Conservation (phyloP, 1,139 yeast genomes). For the Geotrichum histeridarum region DNA sequence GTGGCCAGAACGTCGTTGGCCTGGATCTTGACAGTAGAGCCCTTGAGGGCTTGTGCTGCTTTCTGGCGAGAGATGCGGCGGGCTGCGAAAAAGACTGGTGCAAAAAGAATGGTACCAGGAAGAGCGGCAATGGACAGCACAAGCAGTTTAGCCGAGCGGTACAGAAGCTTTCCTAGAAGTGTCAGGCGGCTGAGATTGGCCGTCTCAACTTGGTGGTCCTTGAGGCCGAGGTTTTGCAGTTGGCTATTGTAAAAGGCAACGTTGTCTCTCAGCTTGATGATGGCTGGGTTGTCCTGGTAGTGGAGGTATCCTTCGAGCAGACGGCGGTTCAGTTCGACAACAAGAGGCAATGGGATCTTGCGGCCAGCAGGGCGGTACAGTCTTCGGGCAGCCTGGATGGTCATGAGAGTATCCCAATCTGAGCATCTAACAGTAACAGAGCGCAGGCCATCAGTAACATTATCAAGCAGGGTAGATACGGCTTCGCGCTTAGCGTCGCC, state of each 20-base stretch:
- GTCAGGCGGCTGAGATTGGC: slow-evolving; percentile 49
- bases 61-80: slow-evolving; percentile 65
- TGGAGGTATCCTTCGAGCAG: slow-evolving; percentile 73
- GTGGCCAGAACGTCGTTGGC: slow-evolving; percentile 94
- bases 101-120: slow-evolving; percentile 79
- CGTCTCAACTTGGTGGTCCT: slow-evolving; percentile 84
- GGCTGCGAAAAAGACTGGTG: slow-evolving; percentile 82
- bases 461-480: slow-evolving; percentile 63
- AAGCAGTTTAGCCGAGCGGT: slow-evolving; percentile 51
- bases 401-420: slow-evolving; percentile 88
- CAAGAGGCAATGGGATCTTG: slow-evolving; percentile 70
- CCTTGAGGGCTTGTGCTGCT: slow-evolving; percentile 76
- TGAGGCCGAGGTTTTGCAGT: slow-evolving; percentile 64
- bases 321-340: slow-evolving; percentile 85
- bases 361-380: slow-evolving; percentile 74
- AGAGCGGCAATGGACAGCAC: slow-evolving; percentile 58
- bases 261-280: slow-evolving; percentile 53
- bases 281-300: slow-evolving; percentile 65
- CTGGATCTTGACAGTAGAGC: slow-evolving; percentile 79
- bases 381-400: slow-evolving; percentile 88
- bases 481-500: slow-evolving; percentile 64
- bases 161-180: slow-evolving; percentile 47
- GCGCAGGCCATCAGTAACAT: slow-evolving; percentile 68
- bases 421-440: slow-evolving; percentile 90
- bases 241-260: slow-evolving; percentile 65